Conservation (phyloP, 768 basidiomycete genomes). For the Pholiota microspora region DNA sequence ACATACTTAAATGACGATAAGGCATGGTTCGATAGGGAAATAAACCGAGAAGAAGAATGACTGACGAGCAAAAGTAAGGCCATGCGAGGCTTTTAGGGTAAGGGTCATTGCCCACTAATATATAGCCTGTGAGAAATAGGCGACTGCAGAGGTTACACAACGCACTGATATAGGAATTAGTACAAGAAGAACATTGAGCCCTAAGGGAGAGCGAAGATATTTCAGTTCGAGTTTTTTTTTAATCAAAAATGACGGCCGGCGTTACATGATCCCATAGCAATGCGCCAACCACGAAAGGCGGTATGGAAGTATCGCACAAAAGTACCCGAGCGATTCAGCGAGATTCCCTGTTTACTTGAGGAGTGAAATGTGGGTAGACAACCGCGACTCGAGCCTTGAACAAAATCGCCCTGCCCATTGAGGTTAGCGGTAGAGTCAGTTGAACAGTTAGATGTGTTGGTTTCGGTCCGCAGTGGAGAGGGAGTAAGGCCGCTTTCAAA, state of each 20-base stretch:
- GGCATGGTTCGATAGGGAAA: neutral
- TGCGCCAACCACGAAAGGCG: conserved; percentile 24
- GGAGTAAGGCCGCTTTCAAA: conserved; percentile 1
- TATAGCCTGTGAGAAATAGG: conserved; percentile 1
- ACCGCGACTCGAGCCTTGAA: conserved; percentile 11
- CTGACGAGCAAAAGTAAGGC: conserved; percentile 63
- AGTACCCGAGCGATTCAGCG: neutral
- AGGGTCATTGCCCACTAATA: conserved; percentile 56
- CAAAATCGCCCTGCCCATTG: conserved; percentile 16
- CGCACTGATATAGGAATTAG: conserved; percentile 69
- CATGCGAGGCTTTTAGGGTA: conserved; percentile 44
- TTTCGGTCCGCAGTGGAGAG: conserved; percentile 10
- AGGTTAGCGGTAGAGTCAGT: conserved; percentile 17
- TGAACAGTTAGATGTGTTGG: conserved; percentile 13
- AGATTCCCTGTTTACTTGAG: conserved; percentile 1
- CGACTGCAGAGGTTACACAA: conserved; percentile 7
- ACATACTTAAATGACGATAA: conserved; percentile 41
- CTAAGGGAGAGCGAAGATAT: conserved; percentile 29
- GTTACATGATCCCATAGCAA: conserved; percentile 27
- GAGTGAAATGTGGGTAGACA: conserved; percentile 22
- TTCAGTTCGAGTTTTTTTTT: neutral
- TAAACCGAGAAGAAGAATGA: conserved; percentile 1
- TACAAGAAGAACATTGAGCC: conserved; percentile 68
- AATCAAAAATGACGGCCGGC: neutral
- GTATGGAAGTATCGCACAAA: conserved; percentile 6